phyloP scores from a whole-genome alignment of 2,329 filamentous ascomycete genomes.

The Zymoseptoria brevis region DNA sequence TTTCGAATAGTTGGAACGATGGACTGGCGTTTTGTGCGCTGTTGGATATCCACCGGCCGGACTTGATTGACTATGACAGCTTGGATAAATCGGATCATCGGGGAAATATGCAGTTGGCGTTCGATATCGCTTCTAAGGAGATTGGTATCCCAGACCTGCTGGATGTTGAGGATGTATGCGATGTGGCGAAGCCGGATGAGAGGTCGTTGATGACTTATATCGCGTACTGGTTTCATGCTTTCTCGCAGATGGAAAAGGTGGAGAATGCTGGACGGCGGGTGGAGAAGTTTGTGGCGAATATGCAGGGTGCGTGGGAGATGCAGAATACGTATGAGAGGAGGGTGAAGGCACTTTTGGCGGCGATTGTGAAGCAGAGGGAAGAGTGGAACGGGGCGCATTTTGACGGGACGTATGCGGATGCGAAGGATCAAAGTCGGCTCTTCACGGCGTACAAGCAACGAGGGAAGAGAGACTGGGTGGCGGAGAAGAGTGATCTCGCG shows the following conservation, averaged over 20 bases:
- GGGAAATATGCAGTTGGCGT: constrained; percentile 96
- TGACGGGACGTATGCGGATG: constrained; percentile 85
- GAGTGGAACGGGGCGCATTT: constrained; percentile 75
- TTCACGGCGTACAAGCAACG: constrained; percentile 88
- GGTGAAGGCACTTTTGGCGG: constrained; percentile 72
- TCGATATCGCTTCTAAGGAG: constrained; percentile 91
- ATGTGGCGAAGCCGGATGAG: constrained; percentile 92
- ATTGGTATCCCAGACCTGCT: constrained; percentile 94
- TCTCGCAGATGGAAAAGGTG: constrained; percentile 97
- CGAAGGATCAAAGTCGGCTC: constrained; percentile 73
- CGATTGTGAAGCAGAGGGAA: constrained; percentile 64
- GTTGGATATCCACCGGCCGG: constrained; percentile 91
- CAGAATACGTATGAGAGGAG: constrained; percentile 90
- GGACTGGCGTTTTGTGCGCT: constrained; percentile 93
- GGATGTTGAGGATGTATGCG: constrained; percentile 96
- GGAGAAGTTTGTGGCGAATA: constrained; percentile 97
- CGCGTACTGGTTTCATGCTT: constrained; percentile 99
- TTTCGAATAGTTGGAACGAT: constrained; percentile 94
- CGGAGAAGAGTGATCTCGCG: constrained; percentile 91
- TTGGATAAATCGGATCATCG: constrained; percentile 90
- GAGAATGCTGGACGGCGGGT: constrained; percentile 94
- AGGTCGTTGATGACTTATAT: constrained; percentile 98
- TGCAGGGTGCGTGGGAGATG: constrained; percentile 99
- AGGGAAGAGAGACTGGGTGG: constrained; percentile 90
- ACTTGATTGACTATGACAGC: constrained; percentile 92